These are phyloP conservation scores for Neopestalotiopsis sp. DNA, from an alignment of 2,329 filamentous ascomycete species.

Conservation along the genomic window DNA sequence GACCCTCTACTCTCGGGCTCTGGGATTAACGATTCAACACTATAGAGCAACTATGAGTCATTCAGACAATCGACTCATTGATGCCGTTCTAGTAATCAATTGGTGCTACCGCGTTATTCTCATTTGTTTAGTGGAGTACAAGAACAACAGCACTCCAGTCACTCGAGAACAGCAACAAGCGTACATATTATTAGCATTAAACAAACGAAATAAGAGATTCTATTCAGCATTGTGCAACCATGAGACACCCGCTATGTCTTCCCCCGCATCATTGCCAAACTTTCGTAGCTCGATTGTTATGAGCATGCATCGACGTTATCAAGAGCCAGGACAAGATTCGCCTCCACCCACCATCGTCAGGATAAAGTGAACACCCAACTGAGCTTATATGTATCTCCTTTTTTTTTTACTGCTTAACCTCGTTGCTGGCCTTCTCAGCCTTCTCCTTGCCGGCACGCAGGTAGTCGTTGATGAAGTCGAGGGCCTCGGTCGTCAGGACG, in stretches of 20 bases:
- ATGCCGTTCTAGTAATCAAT: no score
- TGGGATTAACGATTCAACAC: no score
- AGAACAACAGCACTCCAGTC: background rate
- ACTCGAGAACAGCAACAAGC: background rate
- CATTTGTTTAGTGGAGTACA: no score
- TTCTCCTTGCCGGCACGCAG: slow-evolving; percentile 68
- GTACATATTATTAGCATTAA: background rate
- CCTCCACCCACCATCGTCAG: background rate
- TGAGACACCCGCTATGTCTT: background rate
- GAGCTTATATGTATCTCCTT: background rate
- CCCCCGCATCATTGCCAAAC: background rate
- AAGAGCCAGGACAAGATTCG: background rate
- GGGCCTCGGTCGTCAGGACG: slow-evolving; percentile 68
- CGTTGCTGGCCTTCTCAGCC: slow-evolving; percentile 58
- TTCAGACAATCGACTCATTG: no score
- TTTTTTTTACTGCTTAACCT: slow-evolving; percentile 42
- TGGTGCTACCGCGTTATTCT: no score
- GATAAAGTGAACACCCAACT: no score
- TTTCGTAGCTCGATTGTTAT: slow-evolving; percentile 10
- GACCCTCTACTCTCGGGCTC: no score
- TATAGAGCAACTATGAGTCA: no score
- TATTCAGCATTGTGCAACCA: slow-evolving; percentile 10
- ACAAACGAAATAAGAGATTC: slow-evolving; percentile 7
- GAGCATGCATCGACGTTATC: background rate
- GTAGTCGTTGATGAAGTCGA: slow-evolving; percentile 65